Base-by-base conservation (phyloP, 2,329 filamentous ascomycete genomes). In the Hypoxylon rubiginosum region DNA sequence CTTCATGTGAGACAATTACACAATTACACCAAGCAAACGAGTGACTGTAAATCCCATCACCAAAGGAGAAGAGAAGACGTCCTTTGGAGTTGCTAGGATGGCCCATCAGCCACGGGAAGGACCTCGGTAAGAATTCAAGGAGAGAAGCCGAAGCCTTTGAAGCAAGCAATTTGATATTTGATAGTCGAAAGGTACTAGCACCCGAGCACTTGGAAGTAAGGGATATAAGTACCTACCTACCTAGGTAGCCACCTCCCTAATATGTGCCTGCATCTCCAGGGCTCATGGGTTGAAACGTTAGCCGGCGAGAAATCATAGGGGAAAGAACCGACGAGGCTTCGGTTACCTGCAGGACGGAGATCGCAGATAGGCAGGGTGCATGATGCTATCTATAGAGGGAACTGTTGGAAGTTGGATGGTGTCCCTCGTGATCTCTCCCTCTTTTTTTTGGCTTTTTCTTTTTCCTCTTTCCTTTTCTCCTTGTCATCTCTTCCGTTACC, bases 291-390 rank as follows among this genome's bases (percentile, higher is more conserved):
- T 51, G n/a, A 11, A 34, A 39, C 19, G 19, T 26, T 48, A 48
- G 9, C 43, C 43, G 43, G 15, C 21, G 43, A 10, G 39, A 21
- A 43, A n/a, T 8, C 17, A 26, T 26, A 28, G 28, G 39, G 45
- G 45, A 53, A 58, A 36, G 21, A 57, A 46, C 48, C 36, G 34
- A 39, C 11, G 43, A 54, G 45, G 28, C 39, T 15, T 52, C 66
- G 66, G 66, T 56, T 66, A 39, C 55, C 59, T 68, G 62, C 66
- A 68, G 59, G 24, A 55, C 41, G 46, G 34, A 56, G 51, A 55
- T 58, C 36, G 46, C 41, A 56, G 46, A 61, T 63, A 58, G 34
- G 58, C 19, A 57, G 54, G 50, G 10, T 24, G 15, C 36, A 48
- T 48, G 24, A 48, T 26, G 43, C 19, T 21, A 15, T 48, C 13